Evolutionary conservation across 768 basidiomycete species (phyloP).

Genomic region (Lentinula aciculospora): DNA sequence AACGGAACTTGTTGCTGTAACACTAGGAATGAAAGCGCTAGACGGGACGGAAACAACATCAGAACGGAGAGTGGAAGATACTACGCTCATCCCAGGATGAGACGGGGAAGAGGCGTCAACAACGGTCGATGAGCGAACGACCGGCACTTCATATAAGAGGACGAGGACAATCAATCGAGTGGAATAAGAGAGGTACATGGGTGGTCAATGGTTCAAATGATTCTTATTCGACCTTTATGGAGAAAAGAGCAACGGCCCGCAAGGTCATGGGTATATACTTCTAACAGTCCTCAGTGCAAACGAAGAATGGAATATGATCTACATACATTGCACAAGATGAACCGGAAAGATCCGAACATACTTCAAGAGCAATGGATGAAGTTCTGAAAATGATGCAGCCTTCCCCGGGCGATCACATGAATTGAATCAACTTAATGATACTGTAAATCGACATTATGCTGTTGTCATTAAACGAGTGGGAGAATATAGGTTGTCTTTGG

Average conservation of each 20-base stretch:
- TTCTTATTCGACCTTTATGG: not conserved
- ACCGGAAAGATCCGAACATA: not conserved
- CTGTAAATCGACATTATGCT: not conserved
- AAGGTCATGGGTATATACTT: not conserved
- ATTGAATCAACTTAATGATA: not conserved
- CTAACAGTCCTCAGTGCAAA: not conserved
- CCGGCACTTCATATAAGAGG: not conserved
- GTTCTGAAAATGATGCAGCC: no score
- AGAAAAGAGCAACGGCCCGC: not conserved
- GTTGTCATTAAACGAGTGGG: not conserved
- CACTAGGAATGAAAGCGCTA: not conserved
- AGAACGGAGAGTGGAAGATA: not conserved
- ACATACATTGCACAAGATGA: not conserved
- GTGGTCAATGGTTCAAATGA: not conserved
- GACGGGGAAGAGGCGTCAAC: not conserved
- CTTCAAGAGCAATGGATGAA: not conserved
- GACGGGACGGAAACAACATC: not conserved
- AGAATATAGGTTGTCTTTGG: not conserved
- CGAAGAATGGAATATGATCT: not conserved
- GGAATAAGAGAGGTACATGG: not conserved
- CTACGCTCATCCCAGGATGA: not conserved
- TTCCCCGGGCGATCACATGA: no score
- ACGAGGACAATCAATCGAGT: no score
- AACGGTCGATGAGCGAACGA: not conserved
- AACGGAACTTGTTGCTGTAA: not conserved